These are phyloP conservation scores for Sclerotinia borealis DNA, from an alignment of 2,329 filamentous ascomycete species.

Conservation along the genomic window DNA sequence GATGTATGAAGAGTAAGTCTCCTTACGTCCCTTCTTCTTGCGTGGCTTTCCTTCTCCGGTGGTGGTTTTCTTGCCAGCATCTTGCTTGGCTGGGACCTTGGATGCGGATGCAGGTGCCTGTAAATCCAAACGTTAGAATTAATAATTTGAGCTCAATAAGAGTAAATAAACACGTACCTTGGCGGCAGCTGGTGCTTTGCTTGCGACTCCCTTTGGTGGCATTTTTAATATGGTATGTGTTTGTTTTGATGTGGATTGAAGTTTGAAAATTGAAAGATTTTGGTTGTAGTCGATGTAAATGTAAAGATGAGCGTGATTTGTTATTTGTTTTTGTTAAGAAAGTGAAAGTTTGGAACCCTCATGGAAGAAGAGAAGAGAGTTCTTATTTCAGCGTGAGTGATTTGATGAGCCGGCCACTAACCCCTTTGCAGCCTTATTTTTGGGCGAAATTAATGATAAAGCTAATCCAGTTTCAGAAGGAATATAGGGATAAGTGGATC, in stretches of 20 bases:
- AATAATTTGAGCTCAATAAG: background rate
- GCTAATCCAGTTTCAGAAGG: no score
- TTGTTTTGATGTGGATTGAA: slow-evolving; percentile 23
- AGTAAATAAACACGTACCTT: slow-evolving; percentile 49
- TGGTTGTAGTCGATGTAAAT: background rate
- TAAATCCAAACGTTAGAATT: background rate
- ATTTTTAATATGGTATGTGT: slow-evolving; percentile 53
- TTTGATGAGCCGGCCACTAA: no score
- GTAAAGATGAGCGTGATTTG: background rate
- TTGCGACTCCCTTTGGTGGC: slow-evolving; percentile 83
- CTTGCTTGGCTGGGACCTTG: slow-evolving; percentile 77
- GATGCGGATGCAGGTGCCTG: slow-evolving; percentile 41
- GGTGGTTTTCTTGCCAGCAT: slow-evolving; percentile 98
- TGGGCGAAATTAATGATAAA: no score
- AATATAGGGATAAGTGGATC: no score
- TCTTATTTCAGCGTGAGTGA: no score
- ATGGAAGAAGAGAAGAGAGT: no score
- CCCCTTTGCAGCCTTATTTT: no score
- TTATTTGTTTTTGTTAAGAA: no score
- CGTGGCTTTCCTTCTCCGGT: slow-evolving; percentile 90
- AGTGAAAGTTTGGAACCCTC: no score
- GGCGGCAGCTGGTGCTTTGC: slow-evolving; percentile 70
- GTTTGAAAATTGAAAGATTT: background rate
- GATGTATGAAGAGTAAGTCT: slow-evolving; percentile 99
- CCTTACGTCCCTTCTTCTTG: slow-evolving; percentile 99